These are phyloP conservation scores for Aspergillus neoniger DNA, from an alignment of 2,329 filamentous ascomycete genomes.

Conservation along the genomic window DNA sequence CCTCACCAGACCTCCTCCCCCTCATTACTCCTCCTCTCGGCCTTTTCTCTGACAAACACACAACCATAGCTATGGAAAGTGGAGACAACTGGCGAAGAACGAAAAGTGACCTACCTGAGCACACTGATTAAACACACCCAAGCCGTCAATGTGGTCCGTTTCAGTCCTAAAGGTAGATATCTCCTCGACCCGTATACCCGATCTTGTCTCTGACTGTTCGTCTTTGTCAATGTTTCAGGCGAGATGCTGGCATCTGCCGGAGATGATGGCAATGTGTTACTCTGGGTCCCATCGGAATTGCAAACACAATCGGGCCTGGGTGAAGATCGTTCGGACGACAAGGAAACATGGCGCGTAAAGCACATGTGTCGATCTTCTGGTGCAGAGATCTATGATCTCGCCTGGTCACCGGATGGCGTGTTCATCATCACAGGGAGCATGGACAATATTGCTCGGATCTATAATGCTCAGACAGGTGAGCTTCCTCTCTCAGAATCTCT, in stretches of 20 bases:
- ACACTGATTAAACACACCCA: slow-evolving; percentile 93
- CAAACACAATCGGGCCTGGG: slow-evolving; percentile 69
- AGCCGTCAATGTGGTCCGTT: slow-evolving; percentile 96
- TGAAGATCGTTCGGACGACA: slow-evolving; percentile 84
- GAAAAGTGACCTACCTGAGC: slow-evolving; percentile 87
- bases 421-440: slow-evolving; percentile 99
- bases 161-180: slow-evolving; percentile 79
- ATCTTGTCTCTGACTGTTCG: neutral
- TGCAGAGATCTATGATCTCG: slow-evolving; percentile 95
- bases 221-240: slow-evolving; percentile 56
- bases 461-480: slow-evolving; percentile 86
- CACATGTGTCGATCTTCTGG: slow-evolving; percentile 96
- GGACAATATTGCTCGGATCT: slow-evolving; percentile 97
- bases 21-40: slow-evolving; percentile 11
- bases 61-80: slow-evolving; percentile 79
- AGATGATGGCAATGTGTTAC: slow-evolving; percentile 93
- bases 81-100: slow-evolving; percentile 78
- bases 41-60: slow-evolving; percentile 40
- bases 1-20: slow-evolving; percentile 17
- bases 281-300: slow-evolving; percentile 88
- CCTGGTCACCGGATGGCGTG: slow-evolving; percentile 95
- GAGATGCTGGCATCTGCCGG: slow-evolving; percentile 93
- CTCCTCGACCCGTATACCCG: neutral
- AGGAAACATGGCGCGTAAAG: slow-evolving; percentile 94
- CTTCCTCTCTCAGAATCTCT: neutral